Percentiles rank a stretch among this genome's conserved stretches.
These are phyloP conservation scores for Phytophthora aleatoria DNA, from an alignment of 352 stramenopile genomes.

Conservation along the genomic window DNA sequence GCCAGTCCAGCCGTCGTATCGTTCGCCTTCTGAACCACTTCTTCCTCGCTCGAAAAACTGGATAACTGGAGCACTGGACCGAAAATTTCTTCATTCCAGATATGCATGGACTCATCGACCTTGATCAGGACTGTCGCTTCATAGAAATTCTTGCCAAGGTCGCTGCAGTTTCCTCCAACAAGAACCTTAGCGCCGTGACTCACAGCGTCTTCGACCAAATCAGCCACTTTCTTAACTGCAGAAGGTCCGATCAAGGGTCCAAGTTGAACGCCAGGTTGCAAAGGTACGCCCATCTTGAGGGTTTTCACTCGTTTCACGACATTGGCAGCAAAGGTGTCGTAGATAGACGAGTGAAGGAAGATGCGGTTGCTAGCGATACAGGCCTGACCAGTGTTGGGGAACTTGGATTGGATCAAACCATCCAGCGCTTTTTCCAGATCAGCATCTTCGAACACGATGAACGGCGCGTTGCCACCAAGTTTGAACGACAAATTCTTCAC, in stretches of 20 bases:
- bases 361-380: slow-evolving; percentile 89
- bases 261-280: slow-evolving; percentile 71
- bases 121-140: slow-evolving; percentile 92
- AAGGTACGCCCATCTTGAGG: slow-evolving; percentile 89
- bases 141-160: slow-evolving; percentile 91
- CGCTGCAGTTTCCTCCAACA: slow-evolving; percentile 70
- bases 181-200: slow-evolving; percentile 86
- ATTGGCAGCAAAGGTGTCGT: slow-evolving; percentile 89
- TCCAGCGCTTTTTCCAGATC: slow-evolving; percentile 75
- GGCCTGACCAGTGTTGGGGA: slow-evolving; percentile 83
- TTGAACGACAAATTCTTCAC: slow-evolving; percentile 82
- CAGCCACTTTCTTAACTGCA: slow-evolving; percentile 86
- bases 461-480: slow-evolving; percentile 89
- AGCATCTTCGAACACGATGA: slow-evolving; percentile 91
- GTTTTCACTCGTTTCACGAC: slow-evolving; percentile 64
- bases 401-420: slow-evolving; percentile 75
- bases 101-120: slow-evolving; percentile 78
- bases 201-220: slow-evolving; percentile 87
- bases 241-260: slow-evolving; percentile 94
- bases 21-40: slow-evolving; percentile 95
- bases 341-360: slow-evolving; percentile 91
- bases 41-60: slow-evolving; percentile 93
- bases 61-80: slow-evolving; percentile 93
- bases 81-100: slow-evolving; percentile 95
- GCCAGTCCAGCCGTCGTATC: slow-evolving; percentile 88